Evolutionary conservation across 2,329 filamentous ascomycete genomes (phyloP).

Genomic region (Talaromyces sp.): DNA sequence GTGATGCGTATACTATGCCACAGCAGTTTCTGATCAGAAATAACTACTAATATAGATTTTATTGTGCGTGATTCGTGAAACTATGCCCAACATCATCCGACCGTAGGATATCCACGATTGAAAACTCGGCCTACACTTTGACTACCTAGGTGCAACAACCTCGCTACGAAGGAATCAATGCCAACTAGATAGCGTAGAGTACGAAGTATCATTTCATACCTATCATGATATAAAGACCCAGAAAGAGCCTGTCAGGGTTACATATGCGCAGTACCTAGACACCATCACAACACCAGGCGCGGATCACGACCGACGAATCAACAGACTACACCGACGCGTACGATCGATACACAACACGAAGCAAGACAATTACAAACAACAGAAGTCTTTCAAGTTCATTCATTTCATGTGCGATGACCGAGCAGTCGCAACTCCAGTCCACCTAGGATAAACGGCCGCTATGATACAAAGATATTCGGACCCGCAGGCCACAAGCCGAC

Average conservation of each 20-base stretch:
- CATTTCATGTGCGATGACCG: slow-evolving; percentile 12
- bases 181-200: not conserved
- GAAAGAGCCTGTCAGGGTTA: no score
- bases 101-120: not conserved
- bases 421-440: slow-evolving; percentile 16
- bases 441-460: slow-evolving; percentile 30
- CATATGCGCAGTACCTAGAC: no score
- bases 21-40: not conserved
- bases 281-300: no score
- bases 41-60: not conserved
- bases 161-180: not conserved
- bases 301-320: no score
- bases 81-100: not conserved
- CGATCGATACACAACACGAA: no score
- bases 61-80: no score
- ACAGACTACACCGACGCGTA: no score
- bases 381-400: slow-evolving; percentile 8
- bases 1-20: no score
- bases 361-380: not conserved
- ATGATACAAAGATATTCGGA: slow-evolving; percentile 39
- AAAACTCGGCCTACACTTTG: not conserved
- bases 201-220: no score
- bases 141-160: not conserved
- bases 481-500: slow-evolving; percentile 35
- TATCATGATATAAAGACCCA: no score